Evolutionary conservation across 2,329 filamentous ascomycete genomes (phyloP).

Genomic region (Didymella arachidicola): DNA sequence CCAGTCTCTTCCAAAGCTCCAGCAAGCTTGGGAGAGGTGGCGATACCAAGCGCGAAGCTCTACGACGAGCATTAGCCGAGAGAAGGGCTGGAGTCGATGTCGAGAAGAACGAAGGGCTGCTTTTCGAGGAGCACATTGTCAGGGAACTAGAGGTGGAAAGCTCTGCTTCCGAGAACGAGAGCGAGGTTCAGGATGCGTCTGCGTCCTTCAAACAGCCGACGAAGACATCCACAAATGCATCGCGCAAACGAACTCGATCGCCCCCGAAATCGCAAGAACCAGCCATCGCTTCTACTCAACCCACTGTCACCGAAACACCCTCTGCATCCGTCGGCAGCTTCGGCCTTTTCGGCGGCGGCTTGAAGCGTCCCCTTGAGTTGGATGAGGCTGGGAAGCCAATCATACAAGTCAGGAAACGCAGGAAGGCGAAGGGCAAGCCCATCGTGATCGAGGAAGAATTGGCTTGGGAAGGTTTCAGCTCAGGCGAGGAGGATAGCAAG

Average conservation of each 20-base stretch:
- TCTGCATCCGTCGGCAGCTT: conserved; percentile 16
- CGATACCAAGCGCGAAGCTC: conserved; percentile 74
- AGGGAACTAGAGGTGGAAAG: conserved; percentile 36
- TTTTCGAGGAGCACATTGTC: conserved; percentile 57
- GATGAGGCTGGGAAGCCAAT: conserved; percentile 82
- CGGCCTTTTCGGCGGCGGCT: conserved; percentile 70
- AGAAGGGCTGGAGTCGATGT: conserved; percentile 68
- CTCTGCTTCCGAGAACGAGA: conserved; percentile 39
- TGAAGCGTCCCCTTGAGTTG: conserved; percentile 85
- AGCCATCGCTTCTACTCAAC: neutral
- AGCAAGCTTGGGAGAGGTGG: conserved; percentile 73
- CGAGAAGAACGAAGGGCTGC: conserved; percentile 61
- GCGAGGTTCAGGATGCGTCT: conserved; percentile 14
- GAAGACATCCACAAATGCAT: neutral
- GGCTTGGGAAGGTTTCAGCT: conserved; percentile 70
- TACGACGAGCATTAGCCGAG: conserved; percentile 70
- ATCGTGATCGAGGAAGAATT: conserved; percentile 53
- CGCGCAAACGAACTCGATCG: conserved; percentile 31
- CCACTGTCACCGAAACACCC: conserved; percentile 3
- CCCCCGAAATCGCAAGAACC: conserved; percentile 24
- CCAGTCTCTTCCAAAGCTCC: conserved; percentile 78
- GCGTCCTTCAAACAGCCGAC: neutral
- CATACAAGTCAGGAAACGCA: conserved; percentile 81
- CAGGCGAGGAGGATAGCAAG: conserved; percentile 46
- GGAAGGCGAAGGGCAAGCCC: conserved; percentile 58